Evolutionary conservation across 768 basidiomycete genomes (phyloP), one percentile per base, ranked within the genome.

Genomic region (Mycena haematopus): DNA sequence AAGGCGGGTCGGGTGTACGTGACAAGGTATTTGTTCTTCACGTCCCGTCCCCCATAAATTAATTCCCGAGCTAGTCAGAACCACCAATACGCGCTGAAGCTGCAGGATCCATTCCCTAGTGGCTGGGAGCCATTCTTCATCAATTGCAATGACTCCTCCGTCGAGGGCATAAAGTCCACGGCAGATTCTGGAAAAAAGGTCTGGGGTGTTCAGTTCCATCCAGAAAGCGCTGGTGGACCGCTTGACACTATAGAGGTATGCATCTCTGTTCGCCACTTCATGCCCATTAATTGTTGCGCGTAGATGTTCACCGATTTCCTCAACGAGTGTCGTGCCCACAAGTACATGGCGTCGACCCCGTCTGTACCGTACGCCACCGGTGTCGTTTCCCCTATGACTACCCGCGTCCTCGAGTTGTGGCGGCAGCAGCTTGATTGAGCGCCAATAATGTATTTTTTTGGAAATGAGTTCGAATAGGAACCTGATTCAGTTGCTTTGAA

Each of bases 61-160:
- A 10, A 53, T 31, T 47, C 7, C 10, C 24, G 21, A 60, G 21
- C 9, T 55, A 92, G 93, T 68, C 93, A 95, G 89, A 98, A 99
- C 77, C 95, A 97, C 74, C 97, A 99, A 70, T 99, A 99, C 75
- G 97, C 97, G n/a, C 81, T 99, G 60, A 90, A 88, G 73, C 79
- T 99, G 55, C 89, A 90, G 64, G 96, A 99, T 72, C 92, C 95
- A 4, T 97, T 98, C 92, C 97, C 97, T 27, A 80, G 83, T 60
- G 97, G 95, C 19, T 99, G 95, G 95, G 95, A 96, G 69, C 96
- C 96, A 0, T 99, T 96, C 85, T 99, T 99, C 82, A 96, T 99
- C 81, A 99, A 98, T 78, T 97, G 95, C 79, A 99, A 98, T 72
- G 96, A 99, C 78, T 98, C 96, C 17, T 97, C 95, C 1, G 95